Percentiles rank a stretch among this genome's conserved stretches.
phyloP scores from a whole-genome alignment of 73 alveolate species.

The Tetrahymena thermophila region DNA sequence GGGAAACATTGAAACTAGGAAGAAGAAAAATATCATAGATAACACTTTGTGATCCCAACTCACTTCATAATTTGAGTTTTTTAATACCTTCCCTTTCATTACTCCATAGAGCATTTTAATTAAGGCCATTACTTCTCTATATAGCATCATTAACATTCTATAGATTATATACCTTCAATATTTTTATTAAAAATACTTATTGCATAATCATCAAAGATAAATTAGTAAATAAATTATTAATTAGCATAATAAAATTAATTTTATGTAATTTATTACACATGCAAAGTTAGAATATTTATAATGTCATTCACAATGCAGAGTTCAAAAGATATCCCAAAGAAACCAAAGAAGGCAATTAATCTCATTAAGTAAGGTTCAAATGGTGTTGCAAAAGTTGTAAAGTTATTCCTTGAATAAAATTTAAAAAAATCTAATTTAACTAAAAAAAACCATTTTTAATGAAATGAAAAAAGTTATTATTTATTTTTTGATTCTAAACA shows the following conservation, averaged over 20 bases:
- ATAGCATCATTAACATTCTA: slow-evolving; percentile 18
- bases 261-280: slow-evolving; percentile 44
- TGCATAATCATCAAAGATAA: neutral
- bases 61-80: slow-evolving; percentile 31
- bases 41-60: slow-evolving; percentile 50
- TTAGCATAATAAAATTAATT: slow-evolving; percentile 13
- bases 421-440: too few species aligned
- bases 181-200: slow-evolving; percentile 26
- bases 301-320: slow-evolving; percentile 53
- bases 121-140: neutral
- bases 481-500: too few species aligned
- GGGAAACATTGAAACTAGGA: slow-evolving; percentile 61
- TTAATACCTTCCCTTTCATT: slow-evolving; percentile 9
- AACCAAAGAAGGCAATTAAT: slow-evolving; percentile 47
- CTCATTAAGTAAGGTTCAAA: slow-evolving; percentile 47
- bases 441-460: too few species aligned
- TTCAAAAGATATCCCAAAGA: slow-evolving; percentile 54
- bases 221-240: too few species aligned
- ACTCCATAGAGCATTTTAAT: neutral
- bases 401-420: neutral
- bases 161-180: slow-evolving; percentile 39
- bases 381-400: slow-evolving; percentile 51
- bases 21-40: slow-evolving; percentile 52
- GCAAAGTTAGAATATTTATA: slow-evolving; percentile 49
- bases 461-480: too few species aligned